A percentile compares a stretch with the other conserved stretches of the same genome.
These are phyloP conservation scores for Patellifolia procumbens DNA, from an alignment of 179 eudicot genomes.

Conservation along the genomic window DNA sequence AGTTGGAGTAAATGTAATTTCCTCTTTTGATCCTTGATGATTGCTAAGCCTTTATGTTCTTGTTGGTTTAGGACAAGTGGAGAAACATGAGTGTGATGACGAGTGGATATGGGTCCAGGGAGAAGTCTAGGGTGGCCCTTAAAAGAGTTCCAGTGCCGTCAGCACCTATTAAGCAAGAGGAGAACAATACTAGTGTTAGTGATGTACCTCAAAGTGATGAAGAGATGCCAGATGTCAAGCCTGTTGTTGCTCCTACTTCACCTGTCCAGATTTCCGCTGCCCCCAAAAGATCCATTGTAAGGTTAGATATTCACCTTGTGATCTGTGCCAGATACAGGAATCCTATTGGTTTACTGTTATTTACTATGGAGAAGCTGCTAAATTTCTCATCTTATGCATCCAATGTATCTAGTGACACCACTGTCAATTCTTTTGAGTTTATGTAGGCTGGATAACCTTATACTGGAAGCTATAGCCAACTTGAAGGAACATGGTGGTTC, in stretches of 20 bases:
- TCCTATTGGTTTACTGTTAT: neutral
- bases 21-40: neutral
- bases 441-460: conserved; percentile 88
- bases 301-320: conserved; percentile 43
- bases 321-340: neutral
- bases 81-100: conserved; percentile 97
- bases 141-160: conserved; percentile 53
- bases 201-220: conserved; percentile 65
- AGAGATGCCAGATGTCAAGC: conserved; percentile 56
- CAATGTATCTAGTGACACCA: conserved; percentile 8
- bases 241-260: conserved; percentile 46
- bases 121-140: conserved; percentile 66
- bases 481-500: conserved; percentile 95
- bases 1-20: neutral
- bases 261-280: conserved; percentile 48
- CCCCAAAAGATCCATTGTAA: conserved; percentile 75
- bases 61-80: conserved; percentile 80
- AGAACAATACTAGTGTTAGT: conserved; percentile 48
- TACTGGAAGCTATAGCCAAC: conserved; percentile 85
- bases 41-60: conserved; percentile 15
- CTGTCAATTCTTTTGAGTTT: conserved; percentile 24
- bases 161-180: conserved; percentile 54
- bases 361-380: conserved; percentile 2
- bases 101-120: conserved; percentile 77
- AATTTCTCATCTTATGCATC: conserved; percentile 5